Evolutionary conservation across 1,139 yeast species (phyloP), one percentile per base, ranked within the genome.

Genomic region (Scheffersomyces cryptocercus): DNA sequence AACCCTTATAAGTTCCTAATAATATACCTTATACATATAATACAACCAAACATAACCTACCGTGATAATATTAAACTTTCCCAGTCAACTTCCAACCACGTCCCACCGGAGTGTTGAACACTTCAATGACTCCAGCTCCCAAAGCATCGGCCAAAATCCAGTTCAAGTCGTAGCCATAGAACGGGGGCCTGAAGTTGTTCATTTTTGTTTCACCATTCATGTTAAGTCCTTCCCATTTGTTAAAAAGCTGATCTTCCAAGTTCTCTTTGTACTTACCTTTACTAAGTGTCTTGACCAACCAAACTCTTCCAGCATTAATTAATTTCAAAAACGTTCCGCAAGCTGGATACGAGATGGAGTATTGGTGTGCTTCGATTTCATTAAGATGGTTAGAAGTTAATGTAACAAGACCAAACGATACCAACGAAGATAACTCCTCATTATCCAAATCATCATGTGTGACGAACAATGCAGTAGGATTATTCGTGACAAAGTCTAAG

Each of bases 111-210:
- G 91, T 84, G 36, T 73, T 70, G 53, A 83, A 83, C 5, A 82
- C 83, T 54, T 85, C 93, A 2, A 82, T 61, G 35, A 77, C 67
- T 0, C 95, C 95, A n/a, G 80, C 73, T 0, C 95, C 95, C 43
- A 79, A 69, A 38, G 84, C 75, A 50, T 82, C 85, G 20, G 85
- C 84, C 37, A 87, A 56, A 0, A 79, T 66, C 90, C 90, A 86
- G 40, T 74, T 69, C 30, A 86, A 61, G 44, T 73, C 78, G 39
- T 79, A 67, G 0, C 91, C 93, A 45, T 77, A 75, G 49, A 81
- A 79, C 4, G 84, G 85, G 40, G 73, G 68, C 64, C 83, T 73
- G 46, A 76, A 77, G 32, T 70, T 65, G 42, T 72, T 75, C 63
- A 75, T 68, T 39, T 71, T 66, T 35, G 55, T 48, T 4, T 55